phyloP scores from a whole-genome alignment of 345 rosid genomes.

The Arabidopsis suecica region DNA sequence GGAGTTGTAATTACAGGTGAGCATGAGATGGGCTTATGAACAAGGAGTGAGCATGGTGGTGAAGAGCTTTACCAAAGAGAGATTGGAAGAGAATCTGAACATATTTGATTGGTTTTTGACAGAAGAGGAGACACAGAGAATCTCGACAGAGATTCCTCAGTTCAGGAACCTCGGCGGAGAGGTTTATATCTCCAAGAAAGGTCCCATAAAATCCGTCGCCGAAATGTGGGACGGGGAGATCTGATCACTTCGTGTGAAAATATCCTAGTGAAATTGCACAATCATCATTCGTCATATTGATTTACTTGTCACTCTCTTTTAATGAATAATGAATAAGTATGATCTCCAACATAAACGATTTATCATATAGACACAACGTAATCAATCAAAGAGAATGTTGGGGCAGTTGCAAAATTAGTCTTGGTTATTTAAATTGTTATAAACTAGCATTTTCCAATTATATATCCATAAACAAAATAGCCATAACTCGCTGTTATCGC shows the following conservation, averaged over 20 bases:
- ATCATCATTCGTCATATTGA: background rate
- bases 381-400: too few species aligned
- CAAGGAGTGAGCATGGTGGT: slow-evolving; percentile 56
- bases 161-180: slow-evolving; percentile 42
- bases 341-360: background rate
- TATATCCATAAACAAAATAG: too few species aligned
- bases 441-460: too few species aligned
- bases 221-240: slow-evolving; percentile 51
- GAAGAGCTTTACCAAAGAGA: slow-evolving; percentile 64
- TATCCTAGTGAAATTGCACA: background rate
- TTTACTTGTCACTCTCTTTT: background rate
- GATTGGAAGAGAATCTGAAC: slow-evolving; percentile 63
- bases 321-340: background rate
- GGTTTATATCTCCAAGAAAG: slow-evolving; percentile 36
- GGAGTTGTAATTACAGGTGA: slow-evolving; percentile 45
- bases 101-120: slow-evolving; percentile 64
- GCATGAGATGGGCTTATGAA: slow-evolving; percentile 69
- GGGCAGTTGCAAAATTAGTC: too few species aligned
- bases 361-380: background rate
- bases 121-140: slow-evolving; percentile 52
- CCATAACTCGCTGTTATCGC: too few species aligned
- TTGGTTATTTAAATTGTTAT: too few species aligned
- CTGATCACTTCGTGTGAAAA: slow-evolving; percentile 18
- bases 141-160: slow-evolving; percentile 53
- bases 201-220: slow-evolving; percentile 37